Percentiles rank a stretch among this genome's conserved stretches.
phyloP scores from a whole-genome alignment of 1,284 basidiomycete genomes.

The Erythrobasidium hasegawianum region DNA sequence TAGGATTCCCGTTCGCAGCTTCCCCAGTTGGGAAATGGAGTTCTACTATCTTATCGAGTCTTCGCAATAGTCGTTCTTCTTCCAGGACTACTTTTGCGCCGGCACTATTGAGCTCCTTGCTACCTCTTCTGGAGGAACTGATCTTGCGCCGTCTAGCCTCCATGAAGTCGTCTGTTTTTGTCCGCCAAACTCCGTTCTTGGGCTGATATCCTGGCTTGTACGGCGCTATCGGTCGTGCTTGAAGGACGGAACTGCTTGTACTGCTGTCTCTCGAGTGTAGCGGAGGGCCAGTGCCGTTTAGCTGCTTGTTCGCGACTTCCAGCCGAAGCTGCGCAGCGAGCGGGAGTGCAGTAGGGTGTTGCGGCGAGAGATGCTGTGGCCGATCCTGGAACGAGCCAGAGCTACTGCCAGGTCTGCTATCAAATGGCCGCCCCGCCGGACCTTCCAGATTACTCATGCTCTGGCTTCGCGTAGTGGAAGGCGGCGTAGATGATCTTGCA shows the following conservation, averaged over 20 bases:
- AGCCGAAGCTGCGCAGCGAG: conserved; percentile 31
- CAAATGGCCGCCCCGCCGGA: not conserved
- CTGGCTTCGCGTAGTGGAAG: not conserved
- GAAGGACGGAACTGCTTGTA: not conserved
- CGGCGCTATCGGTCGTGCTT: conserved; percentile 22
- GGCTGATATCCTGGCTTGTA: conserved; percentile 36
- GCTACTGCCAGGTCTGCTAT: not conserved
- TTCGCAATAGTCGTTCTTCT: conserved; percentile 25
- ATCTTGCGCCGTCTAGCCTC: not conserved
- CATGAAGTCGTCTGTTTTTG: conserved; percentile 32
- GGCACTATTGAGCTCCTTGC: conserved; percentile 1
- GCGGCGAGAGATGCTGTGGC: not conserved
- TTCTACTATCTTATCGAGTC: conserved; percentile 34
- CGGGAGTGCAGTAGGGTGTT: conserved; percentile 10
- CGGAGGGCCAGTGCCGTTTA: not conserved
- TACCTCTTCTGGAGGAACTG: not conserved
- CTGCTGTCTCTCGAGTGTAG: not conserved
- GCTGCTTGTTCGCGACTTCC: conserved; percentile 26
- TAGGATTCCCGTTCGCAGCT: no score
- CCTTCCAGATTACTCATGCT: not conserved
- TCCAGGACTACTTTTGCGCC: conserved; percentile 11
- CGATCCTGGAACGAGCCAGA: not conserved
- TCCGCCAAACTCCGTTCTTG: conserved; percentile 31
- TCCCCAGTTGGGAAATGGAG: conserved; percentile 18
- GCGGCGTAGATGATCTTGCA: not conserved